These are phyloP conservation scores for Spathaspora girioi DNA, from an alignment of 805 yeast species.

Conservation along the genomic window DNA sequence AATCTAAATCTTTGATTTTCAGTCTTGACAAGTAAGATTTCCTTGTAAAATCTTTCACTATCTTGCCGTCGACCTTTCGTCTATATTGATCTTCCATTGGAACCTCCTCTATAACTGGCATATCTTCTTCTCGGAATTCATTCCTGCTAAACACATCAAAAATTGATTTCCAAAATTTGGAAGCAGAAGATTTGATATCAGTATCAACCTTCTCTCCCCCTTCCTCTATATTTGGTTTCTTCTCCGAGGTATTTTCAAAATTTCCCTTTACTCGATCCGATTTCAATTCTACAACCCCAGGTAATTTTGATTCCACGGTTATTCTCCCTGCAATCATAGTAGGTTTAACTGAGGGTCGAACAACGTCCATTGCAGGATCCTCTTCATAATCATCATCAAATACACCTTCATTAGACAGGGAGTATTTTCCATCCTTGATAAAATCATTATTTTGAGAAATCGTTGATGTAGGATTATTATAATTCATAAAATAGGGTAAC, in stretches of 20 bases:
- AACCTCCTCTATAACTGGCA: conserved; percentile 11
- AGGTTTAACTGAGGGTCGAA: background rate
- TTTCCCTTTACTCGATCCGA: background rate
- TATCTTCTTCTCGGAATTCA: conserved; percentile 11
- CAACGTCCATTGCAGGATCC: background rate
- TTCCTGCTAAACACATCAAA: conserved; percentile 17
- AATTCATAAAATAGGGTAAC: background rate
- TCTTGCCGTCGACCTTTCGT: conserved; percentile 12
- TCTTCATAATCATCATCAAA: background rate
- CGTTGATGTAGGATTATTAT: background rate
- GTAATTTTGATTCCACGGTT: background rate
- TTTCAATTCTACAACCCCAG: background rate
- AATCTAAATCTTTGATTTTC: conserved; percentile 14
- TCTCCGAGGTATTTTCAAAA: background rate
- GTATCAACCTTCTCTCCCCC: background rate
- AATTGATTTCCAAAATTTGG: conserved; percentile 20
- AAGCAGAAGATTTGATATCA: background rate
- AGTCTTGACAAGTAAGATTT: conserved; percentile 21
- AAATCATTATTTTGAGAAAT: background rate
- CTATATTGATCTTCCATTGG: conserved; percentile 16
- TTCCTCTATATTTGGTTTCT: no score
- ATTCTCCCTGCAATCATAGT: background rate
- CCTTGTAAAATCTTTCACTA: conserved; percentile 13
- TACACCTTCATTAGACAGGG: background rate
- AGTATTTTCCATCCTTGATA: background rate